Base-by-base conservation (phyloP, 768 basidiomycete genomes). In the Amanita polypyramis region DNA sequence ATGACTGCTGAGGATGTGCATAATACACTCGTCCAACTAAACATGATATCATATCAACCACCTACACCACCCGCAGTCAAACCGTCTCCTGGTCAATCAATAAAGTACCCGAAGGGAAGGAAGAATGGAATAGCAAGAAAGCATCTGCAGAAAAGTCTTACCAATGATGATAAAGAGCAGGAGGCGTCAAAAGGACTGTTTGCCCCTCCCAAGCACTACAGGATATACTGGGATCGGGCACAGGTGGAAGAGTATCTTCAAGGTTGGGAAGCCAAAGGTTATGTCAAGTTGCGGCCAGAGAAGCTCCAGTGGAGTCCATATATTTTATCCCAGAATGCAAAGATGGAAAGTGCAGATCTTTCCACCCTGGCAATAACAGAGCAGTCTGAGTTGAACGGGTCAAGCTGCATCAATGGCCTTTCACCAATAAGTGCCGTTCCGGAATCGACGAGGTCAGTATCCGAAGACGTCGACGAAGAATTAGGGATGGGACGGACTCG, bases 291-390 rank as follows among this genome's bases (percentile, higher is more conserved):
- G 49, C 78, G 76, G 54, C 82, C 92, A 1, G 91, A 95, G 58
- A 80, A 80, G 62, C 72, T 98, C 52, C 92, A 90, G 59, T 99
- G 95, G 88, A 94, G 83, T 52, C 95, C 95, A 21, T 98, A 95
- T 64, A 67, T 96, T 33, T 64, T 91, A 37, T 70, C 81, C 4
- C 69, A 76, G 55, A 59, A 53, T 39, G 56, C 58, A 37, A 61
- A 62, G 58, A 39, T 49, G 17, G 52, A 56, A 17, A 53, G 50
- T 2, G 34, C 35, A 21, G 37, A 40, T 11, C 12, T 38, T 6
- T 12, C 49, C 3, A 33, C 44, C 12, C 35, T 27, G 4, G 27
- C 14, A 17, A 43, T n/a, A 15, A 43, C 32, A 7, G 29, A 21
- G 5, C 8, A 19, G 3, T 25, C 8, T 30, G 42, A 30, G 5